Base-by-base conservation (phyloP, 208 protist genomes). In the Leishmania martiniquensis region DNA sequence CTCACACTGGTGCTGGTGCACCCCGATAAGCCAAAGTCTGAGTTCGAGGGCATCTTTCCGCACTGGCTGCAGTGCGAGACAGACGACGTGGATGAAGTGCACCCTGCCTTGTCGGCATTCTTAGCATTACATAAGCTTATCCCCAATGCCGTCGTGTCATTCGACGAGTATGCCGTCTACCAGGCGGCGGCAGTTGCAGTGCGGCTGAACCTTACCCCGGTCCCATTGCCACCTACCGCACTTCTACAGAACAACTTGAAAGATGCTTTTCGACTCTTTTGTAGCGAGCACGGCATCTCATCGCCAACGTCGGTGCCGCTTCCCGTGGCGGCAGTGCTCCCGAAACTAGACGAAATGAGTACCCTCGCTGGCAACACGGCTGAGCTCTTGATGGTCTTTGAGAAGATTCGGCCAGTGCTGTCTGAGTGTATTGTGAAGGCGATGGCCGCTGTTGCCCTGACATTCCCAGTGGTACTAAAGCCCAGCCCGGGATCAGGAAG, bases 131-230 rank as follows among this genome's bases (percentile, higher is more conserved):
- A 44, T 10, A n/a, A 39, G 15, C 68, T 93, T 3, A 42, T 10
- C 2, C 67, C 88, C 0, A 87, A 92, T n/a, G 93, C 90, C 3
- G 82, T 94, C n/a, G 78, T 97, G 1, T 93, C 91, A 2, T 95
- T 95, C 76, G 93, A 97, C 72, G 93, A 97, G 85, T 97, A 95
- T 81, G 93, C 80, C 39, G 86, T 94, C 9, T 94, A 93, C 75
- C 86, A 89, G 20, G 87, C 89, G 0, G 87, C 91, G 9, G 60
- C 77, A 25, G 29, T 97, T 13, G 84, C 93, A 13, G 75, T 42
- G 49, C 49, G 74, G 6, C 74, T 84, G 37, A 60, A 69, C 1
- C 77, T 89, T n/a, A 75, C 68, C 0, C 67, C 80, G 0, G 76
- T 92, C 39, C 93, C 93, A n/a, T 82, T 94, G 7, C 85, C 91